Conservation (phyloP, 2,329 filamentous ascomycete species). For the Hymenoscyphus repandus region DNA sequence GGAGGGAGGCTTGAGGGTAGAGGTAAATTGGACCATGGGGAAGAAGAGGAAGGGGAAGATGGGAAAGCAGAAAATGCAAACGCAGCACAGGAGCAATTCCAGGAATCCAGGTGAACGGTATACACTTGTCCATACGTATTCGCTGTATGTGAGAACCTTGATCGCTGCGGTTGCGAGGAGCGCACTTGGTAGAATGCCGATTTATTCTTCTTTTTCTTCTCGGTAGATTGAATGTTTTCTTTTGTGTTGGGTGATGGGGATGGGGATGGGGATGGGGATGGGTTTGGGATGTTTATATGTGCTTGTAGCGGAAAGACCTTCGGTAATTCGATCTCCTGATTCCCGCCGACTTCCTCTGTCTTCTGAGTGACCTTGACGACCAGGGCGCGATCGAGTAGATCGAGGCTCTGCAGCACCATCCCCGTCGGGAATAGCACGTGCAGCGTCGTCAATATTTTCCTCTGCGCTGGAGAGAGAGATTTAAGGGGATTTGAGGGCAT, state of each 20-base stretch:
- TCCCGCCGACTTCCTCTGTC: neutral
- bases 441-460: conserved; percentile 45
- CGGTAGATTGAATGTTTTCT: too few species aligned
- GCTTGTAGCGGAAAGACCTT: too few species aligned
- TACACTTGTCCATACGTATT: conserved; percentile 41
- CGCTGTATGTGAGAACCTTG: conserved; percentile 30
- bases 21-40: neutral
- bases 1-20: neutral
- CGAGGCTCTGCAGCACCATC: conserved; percentile 76
- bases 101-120: conserved; percentile 66
- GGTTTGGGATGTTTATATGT: too few species aligned
- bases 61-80: conserved; percentile 72
- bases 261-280: too few species aligned
- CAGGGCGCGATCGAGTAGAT: conserved; percentile 75
- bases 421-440: conserved; percentile 75
- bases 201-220: neutral
- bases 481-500: conserved; percentile 19
- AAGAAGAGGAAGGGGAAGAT: conserved; percentile 27
- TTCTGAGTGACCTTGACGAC: conserved; percentile 50
- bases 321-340: neutral
- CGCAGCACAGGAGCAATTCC: conserved; percentile 86
- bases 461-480: conserved; percentile 24
- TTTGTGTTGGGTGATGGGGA: too few species aligned
- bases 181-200: conserved; percentile 20
- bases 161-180: conserved; percentile 29